Evolutionary conservation across 1,284 basidiomycete species (phyloP), one percentile per base, ranked within the genome.

Genomic region (Rhodotorula glutinis): DNA sequence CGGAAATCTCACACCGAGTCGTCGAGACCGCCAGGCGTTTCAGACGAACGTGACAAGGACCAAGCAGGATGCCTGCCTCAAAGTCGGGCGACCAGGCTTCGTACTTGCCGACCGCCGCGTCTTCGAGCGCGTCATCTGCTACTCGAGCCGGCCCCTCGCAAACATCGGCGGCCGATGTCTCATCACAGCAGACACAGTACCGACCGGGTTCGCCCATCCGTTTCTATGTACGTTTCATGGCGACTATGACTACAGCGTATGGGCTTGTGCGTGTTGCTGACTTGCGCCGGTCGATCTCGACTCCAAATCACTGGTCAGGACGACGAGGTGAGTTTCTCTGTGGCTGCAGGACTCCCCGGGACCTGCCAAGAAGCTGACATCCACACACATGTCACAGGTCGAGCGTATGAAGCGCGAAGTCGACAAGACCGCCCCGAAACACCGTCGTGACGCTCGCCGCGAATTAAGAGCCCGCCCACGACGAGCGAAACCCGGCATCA

Each of bases 321-420:
- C 30, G 65, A 67, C 11, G 68, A 67, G 65, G 68, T 65, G n/a
- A 46, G 55, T 29, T 1, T 51, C 44, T 19, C 33, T 44, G n/a
- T 2, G 10, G 9, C 8, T 1, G 27, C 43, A 4, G 14, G 1
- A 14, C n/a, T 9, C 7, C 27, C 1, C 7, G 0, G 41, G 43
- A 9, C 14, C 5, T 5, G 17, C 14, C 43, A 44, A 4, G 9
- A 11, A 17, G 33, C 43, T 49, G 27, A 61, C 52, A 14, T 19
- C 38, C 10, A 17, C 43, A 5, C 17, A n/a, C 27, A 13, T 16
- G 40, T 4, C 7, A 10, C 62, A 73, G 71, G 66, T 73, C 30
- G 51, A 66, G n/a, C 59, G 60, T 10, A 71, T 73, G 71, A 66
- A 71, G 38, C 27, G 40, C 17, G 64, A 67, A 29, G 52, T 73